Conservation (phyloP, 1,284 basidiomycete genomes). For the Sporisorium graminicola region DNA sequence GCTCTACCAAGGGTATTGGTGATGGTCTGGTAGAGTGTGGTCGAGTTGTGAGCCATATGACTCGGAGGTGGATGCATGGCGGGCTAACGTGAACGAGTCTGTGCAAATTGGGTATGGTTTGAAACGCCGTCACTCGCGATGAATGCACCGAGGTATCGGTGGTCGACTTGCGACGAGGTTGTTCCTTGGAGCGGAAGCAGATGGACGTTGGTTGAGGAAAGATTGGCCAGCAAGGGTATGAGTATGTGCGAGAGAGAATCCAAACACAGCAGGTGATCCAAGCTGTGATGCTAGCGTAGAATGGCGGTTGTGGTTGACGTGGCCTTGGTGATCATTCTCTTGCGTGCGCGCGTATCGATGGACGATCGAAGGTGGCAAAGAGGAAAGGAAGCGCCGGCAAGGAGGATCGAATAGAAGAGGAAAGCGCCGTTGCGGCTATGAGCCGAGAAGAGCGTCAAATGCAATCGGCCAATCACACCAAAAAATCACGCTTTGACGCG, state of each 20-base stretch:
- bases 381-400: neutral
- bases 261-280: neutral
- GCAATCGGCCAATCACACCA: constrained; percentile 1
- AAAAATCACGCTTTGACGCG: neutral
- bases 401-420: neutral
- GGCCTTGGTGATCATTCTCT: constrained; percentile 6
- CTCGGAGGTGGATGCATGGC: constrained; percentile 54
- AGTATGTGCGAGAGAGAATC: neutral
- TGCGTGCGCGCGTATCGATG: neutral
- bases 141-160: neutral
- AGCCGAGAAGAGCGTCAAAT: constrained; percentile 1
- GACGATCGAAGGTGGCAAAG: neutral
- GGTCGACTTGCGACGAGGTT: neutral
- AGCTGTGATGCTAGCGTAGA: neutral
- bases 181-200: neutral
- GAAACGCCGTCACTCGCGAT: neutral
- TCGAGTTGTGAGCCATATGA: constrained; percentile 50
- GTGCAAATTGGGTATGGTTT: too few species aligned
- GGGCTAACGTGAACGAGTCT: constrained; percentile 1
- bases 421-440: neutral
- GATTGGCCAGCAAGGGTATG: neutral
- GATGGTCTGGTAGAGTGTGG: constrained; percentile 51
- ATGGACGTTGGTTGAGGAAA: neutral
- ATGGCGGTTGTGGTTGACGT: neutral
- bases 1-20: constrained; percentile 42